Conservation (phyloP, 345 rosid species). For the Euclidium syriacum region DNA sequence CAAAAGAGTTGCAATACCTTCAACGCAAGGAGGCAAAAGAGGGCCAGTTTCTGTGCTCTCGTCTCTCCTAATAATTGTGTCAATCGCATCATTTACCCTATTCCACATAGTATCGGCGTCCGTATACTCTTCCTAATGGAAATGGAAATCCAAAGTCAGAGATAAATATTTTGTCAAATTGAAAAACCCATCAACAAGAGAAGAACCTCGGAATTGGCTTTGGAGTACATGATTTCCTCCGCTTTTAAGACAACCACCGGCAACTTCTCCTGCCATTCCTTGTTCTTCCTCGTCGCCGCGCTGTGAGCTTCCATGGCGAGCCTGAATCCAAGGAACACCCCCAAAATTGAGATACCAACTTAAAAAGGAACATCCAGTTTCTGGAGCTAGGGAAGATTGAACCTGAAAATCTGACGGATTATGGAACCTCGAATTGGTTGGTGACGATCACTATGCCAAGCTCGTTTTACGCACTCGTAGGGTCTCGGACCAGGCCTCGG, state of each 20-base stretch:
- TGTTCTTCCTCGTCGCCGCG: conserved; percentile 64
- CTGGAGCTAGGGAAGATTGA: neutral
- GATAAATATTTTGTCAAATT: neutral
- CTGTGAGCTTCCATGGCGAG: conserved; percentile 59
- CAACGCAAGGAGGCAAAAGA: conserved; percentile 96
- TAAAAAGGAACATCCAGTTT: neutral
- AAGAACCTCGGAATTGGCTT: conserved; percentile 92
- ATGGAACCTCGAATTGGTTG: conserved; percentile 83
- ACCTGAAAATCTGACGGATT: conserved; percentile 94
- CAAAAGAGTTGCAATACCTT: conserved; percentile 56
- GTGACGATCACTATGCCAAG: conserved; percentile 98
- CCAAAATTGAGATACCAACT: conserved; percentile 20
- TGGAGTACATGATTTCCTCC: conserved; percentile 96
- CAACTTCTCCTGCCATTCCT: conserved; percentile 89
- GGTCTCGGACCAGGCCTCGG: conserved; percentile 96
- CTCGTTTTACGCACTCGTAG: conserved; percentile 87
- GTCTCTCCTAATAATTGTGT: conserved; percentile 87
- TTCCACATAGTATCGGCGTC: conserved; percentile 79
- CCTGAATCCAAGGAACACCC: conserved; percentile 42
- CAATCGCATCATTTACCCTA: conserved; percentile 84
- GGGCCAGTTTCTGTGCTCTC: conserved; percentile 76
- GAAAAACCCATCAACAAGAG: conserved; percentile 15
- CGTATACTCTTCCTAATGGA: conserved; percentile 65
- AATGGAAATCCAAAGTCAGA: conserved; percentile 9
- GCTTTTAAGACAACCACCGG: conserved; percentile 76